Percentiles rank a stretch among this genome's conserved stretches.
These are phyloP conservation scores for Yamadazyma diospyri DNA, from an alignment of 1,139 yeast genomes.

Conservation along the genomic window DNA sequence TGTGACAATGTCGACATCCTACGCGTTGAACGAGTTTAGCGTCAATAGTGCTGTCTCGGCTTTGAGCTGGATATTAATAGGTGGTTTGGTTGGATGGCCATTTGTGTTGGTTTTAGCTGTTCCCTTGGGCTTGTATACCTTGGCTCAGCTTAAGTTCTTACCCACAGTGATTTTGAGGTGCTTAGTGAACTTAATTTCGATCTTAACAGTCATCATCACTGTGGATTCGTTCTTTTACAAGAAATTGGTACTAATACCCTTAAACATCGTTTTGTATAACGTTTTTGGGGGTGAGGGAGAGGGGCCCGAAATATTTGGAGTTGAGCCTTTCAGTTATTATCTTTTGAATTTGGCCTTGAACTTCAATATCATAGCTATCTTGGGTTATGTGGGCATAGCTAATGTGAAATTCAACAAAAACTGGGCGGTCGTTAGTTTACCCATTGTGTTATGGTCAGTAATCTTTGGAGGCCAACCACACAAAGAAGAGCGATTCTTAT, in stretches of 20 bases:
- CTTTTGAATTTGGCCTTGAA: constrained; percentile 65
- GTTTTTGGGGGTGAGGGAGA: constrained; percentile 68
- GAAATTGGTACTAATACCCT: constrained; percentile 65
- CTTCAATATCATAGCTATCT: constrained; percentile 55
- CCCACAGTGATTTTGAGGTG: constrained; percentile 3
- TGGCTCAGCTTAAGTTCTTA: constrained; percentile 6
- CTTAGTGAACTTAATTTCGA: constrained; percentile 17
- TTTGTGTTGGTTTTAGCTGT: constrained; percentile 65
- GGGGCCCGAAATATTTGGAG: constrained; percentile 92
- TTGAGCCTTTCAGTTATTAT: constrained; percentile 80
- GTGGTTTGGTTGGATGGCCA: constrained; percentile 91
- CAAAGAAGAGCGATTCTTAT: constrained; percentile 88
- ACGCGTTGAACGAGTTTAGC: constrained; percentile 24
- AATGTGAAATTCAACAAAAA: constrained; percentile 15
- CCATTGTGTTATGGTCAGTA: constrained; percentile 59
- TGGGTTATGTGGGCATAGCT: constrained; percentile 43
- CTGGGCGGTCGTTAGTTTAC: constrained; percentile 19
- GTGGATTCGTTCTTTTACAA: constrained; percentile 68
- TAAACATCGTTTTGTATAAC: constrained; percentile 80
- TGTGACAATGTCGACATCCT: constrained; percentile 51
- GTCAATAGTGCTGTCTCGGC: constrained; percentile 24
- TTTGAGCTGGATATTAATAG: constrained; percentile 53
- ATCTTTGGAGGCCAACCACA: constrained; percentile 79
- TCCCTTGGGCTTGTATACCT: constrained; percentile 49
- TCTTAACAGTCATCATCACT: constrained; percentile 19